These are phyloP conservation scores for Cladorrhinum sp. DNA, from an alignment of 2,329 filamentous ascomycete genomes.

Conservation along the genomic window DNA sequence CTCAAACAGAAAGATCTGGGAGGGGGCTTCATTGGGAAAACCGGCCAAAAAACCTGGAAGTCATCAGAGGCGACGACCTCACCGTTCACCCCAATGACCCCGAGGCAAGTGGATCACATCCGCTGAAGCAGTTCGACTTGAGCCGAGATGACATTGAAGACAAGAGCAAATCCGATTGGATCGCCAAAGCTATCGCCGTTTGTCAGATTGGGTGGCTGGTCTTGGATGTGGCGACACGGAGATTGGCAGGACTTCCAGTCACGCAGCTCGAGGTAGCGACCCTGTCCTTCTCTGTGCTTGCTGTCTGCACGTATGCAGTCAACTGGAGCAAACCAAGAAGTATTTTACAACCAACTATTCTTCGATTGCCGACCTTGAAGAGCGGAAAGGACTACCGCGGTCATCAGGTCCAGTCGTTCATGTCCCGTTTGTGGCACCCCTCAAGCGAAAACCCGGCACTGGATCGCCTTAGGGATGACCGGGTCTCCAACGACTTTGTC, in stretches of 20 bases:
- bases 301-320: not conserved
- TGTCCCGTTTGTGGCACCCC: not conserved
- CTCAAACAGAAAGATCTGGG: not conserved
- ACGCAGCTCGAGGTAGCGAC: not conserved
- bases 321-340: not conserved
- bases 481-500: not conserved
- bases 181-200: not conserved
- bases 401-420: not conserved
- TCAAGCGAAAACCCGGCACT: not conserved
- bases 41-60: not conserved
- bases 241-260: not conserved
- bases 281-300: not conserved
- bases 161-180: not conserved
- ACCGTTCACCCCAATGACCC: no score
- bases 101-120: not conserved
- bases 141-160: not conserved
- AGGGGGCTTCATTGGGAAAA: not conserved
- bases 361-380: not conserved
- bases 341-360: not conserved
- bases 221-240: not conserved
- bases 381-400: not conserved
- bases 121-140: not conserved
- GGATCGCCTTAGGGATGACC: not conserved
- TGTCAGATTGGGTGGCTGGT: not conserved
- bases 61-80: not conserved